Evolutionary conservation across 140 eudicot species (phyloP).

Genomic region (Artemisia princeps): DNA sequence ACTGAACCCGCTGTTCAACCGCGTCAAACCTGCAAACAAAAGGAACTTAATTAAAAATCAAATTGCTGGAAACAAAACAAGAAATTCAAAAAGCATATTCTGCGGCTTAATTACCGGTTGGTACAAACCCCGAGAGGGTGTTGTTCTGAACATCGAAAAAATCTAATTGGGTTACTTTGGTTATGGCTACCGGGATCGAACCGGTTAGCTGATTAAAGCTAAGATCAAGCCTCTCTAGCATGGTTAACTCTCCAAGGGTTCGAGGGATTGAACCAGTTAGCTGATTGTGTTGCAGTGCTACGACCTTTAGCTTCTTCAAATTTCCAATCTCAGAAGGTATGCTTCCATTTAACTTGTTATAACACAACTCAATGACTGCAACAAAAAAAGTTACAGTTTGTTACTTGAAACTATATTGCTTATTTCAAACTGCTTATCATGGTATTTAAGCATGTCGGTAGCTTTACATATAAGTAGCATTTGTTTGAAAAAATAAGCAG

Average conservation of each 20-base stretch:
- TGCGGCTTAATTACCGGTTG: constrained; percentile 43
- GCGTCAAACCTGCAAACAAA: constrained; percentile 43
- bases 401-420: no score
- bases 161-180: constrained; percentile 35
- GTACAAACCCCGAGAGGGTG: constrained; percentile 68
- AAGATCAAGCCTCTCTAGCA: constrained; percentile 55
- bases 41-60: not conserved
- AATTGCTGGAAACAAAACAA: not conserved
- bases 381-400: not conserved
- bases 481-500: no score
- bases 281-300: constrained; percentile 49
- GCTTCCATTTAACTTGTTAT: constrained; percentile 60
- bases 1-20: constrained; percentile 39
- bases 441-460: no score
- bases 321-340: constrained; percentile 69
- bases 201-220: constrained; percentile 66
- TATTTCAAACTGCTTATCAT: no score
- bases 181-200: constrained; percentile 48
- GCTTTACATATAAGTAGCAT: no score
- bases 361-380: constrained; percentile 62
- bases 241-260: constrained; percentile 47
- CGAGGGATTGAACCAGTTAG: constrained; percentile 57
- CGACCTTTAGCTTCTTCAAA: constrained; percentile 42
- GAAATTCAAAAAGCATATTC: not conserved
- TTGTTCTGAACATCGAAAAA: constrained; percentile 64